Base-by-base conservation (phyloP, 2,329 filamentous ascomycete genomes). In the Trichophyton rubrum region DNA sequence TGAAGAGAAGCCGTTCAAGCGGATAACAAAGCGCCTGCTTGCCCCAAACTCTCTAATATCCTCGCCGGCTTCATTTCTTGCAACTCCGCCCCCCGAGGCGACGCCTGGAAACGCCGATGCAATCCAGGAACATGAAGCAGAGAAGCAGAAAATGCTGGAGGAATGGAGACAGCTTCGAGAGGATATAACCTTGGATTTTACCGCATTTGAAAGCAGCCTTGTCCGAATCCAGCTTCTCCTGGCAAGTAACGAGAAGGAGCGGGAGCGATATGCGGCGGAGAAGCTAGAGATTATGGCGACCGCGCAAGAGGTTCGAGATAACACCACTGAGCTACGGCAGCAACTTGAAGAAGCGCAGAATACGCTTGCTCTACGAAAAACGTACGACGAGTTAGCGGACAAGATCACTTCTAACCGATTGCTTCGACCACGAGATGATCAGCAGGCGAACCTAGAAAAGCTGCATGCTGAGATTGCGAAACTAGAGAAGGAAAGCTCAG, bases 1-100 rank as follows among this genome's bases (percentile, higher is more conserved):
- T 63, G 92, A 97, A 78, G 89, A 95, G 70, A 90, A 90, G 62
- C 90, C 90, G 0, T 96, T 95, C 78, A 89, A 89, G 72, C 87
- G 91, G 63, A 85, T 96, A 62, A 89, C 88, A 22, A 90, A 90
- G 74, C 86, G 88, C 35, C 82, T 97, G 7, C 80, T 89, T 3
- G 80, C 82, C 22, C 82, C 87, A 15, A 83, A 84, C 59, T 83
- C 86, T 20, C 79, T 89, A 33, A 79, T 87, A 17, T 77, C 79
- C 62, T 75, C 74, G 59, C 78, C 78, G 53, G 79, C 78, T 49
- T 79, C 82, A 40, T 79, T 81, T 40, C 78, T 83, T 3, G 80
- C 82, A 17, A 87, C 86, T 1, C 86, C 87, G 56, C 86, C 86
- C 2, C 85, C 85, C 3, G 86, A 89, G 63, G 74, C 74, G 5